Conservation (phyloP, 495 filamentous ascomycete species). For the Lasiosphaeris hirsuta region DNA sequence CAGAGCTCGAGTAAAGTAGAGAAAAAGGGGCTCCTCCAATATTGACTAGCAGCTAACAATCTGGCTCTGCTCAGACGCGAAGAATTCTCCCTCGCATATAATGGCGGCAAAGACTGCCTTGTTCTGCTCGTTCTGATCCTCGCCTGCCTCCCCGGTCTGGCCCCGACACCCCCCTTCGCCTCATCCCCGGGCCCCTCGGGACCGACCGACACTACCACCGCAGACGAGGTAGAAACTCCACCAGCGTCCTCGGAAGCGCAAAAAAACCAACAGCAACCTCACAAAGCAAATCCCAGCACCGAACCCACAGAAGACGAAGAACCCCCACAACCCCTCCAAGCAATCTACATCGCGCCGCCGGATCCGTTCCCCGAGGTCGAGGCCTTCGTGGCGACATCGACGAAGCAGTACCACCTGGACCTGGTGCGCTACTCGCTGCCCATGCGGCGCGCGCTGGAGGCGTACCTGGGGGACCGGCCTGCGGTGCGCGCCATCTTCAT, state of each 20-base stretch:
- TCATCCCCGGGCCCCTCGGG: not conserved
- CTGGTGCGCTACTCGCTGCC: constrained; percentile 73
- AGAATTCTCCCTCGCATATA: constrained; percentile 88
- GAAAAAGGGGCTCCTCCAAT: not conserved
- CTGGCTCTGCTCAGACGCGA: constrained; percentile 50
- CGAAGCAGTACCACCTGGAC: constrained; percentile 65
- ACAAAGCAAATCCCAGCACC: not conserved
- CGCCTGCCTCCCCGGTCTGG: constrained; percentile 51
- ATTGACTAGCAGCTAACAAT: constrained; percentile 2
- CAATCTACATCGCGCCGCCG: constrained; percentile 81
- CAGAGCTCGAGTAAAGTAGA: not conserved
- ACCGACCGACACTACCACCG: not conserved
- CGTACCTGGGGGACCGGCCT: constrained; percentile 63
- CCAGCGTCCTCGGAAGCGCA: not conserved
- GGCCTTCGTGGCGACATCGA: constrained; percentile 67
- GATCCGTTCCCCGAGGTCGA: constrained; percentile 85
- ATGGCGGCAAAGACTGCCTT: constrained; percentile 97
- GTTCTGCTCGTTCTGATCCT: constrained; percentile 89
- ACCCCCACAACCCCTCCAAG: constrained; percentile 53
- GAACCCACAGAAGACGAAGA: constrained; percentile 18
- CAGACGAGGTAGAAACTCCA: constrained; percentile 2
- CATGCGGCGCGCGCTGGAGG: constrained; percentile 74
- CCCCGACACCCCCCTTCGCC: constrained; percentile 4
- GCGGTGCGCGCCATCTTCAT: constrained; percentile 82
- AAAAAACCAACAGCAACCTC: constrained; percentile 21